Evolutionary conservation across 1,284 basidiomycete genomes (phyloP), one percentile per base, ranked within the genome.

Genomic region (Volvariella surrecta): DNA sequence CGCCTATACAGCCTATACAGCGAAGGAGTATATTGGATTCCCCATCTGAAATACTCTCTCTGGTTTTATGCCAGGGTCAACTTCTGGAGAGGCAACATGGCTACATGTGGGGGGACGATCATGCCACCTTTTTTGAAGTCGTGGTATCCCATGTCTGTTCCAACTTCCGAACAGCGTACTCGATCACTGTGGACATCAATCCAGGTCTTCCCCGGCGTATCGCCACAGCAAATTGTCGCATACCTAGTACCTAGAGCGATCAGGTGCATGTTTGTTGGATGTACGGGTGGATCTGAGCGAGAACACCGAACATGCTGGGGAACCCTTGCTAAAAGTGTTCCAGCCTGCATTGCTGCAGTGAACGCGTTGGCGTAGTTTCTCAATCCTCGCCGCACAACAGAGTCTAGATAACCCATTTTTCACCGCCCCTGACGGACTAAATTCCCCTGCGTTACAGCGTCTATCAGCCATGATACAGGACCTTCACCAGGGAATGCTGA

Each of bases 201-300:
- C 37, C 24, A 11, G 11, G 6, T 35, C 8, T 35, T 7, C 15
- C n/a, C 18, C 13, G 34, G 34, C 43, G 50, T 17, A 50, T 70
- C 20, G 42, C 55, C n/a, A 48, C 55, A 57, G 13, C 54, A 56
- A 20, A 45, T 66, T 4, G 45, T 48, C 11, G 44, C 56, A 6
- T 71, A 68, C 48, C 43, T 71, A 10, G 38, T 71, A 68, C 48
- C 43, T 71, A 10, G 38, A 43, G 17, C 63, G 70, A 4, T 69
- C 69, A 4, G 50, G 50, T 6, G 45, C 50, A 1, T 56, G 55
- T 39, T 48, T 44, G 16, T 56, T 71, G 4, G 56, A 62, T 37
- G 45, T 72, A 2, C 57, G 53, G 7, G 48, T 69, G 31, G 54
- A 63, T 18, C 38, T 59, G n/a, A n/a, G n/a, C n/a, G n/a, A n/a